Conservation (phyloP, 1,139 yeast genomes). For the Debaryomyces sp. region DNA sequence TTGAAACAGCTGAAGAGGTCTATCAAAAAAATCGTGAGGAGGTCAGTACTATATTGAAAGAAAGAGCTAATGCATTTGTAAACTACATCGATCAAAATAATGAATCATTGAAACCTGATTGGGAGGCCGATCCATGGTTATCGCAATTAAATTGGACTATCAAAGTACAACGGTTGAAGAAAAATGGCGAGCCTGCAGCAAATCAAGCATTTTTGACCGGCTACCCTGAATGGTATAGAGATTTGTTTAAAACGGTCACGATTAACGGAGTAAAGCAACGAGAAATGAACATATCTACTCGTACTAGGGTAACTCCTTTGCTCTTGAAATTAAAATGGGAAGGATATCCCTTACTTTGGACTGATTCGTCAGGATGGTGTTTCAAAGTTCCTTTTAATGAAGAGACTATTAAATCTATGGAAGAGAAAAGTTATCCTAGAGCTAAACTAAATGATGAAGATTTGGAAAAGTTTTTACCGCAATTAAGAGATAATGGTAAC, state of each 20-base stretch:
- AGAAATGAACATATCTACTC: constrained; percentile 62
- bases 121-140: constrained; percentile 79
- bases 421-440: constrained; percentile 54
- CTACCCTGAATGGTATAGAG: constrained; percentile 92
- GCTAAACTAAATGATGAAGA: constrained; percentile 37
- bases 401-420: constrained; percentile 39
- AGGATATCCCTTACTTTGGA: constrained; percentile 79
- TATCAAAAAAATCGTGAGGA: constrained; percentile 61
- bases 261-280: constrained; percentile 26
- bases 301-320: constrained; percentile 77
- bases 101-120: constrained; percentile 29
- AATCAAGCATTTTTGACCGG: constrained; percentile 83
- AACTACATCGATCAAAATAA: constrained; percentile 30
- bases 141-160: constrained; percentile 86
- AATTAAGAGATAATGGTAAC: constrained; percentile 26
- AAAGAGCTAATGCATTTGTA: constrained; percentile 64
- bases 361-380: constrained; percentile 84
- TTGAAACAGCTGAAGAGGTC: constrained; percentile 65
- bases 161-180: constrained; percentile 61
- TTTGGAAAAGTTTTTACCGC: constrained; percentile 22
- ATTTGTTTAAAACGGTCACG: constrained; percentile 54
- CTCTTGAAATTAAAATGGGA: constrained; percentile 85
- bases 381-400: constrained; percentile 58
- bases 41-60: constrained; percentile 60
- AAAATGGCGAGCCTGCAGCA: constrained; percentile 75